Evolutionary conservation across 2,329 filamentous ascomycete species (phyloP), one percentile per base, ranked within the genome.

Genomic region (Fusarium guadeloupense): DNA sequence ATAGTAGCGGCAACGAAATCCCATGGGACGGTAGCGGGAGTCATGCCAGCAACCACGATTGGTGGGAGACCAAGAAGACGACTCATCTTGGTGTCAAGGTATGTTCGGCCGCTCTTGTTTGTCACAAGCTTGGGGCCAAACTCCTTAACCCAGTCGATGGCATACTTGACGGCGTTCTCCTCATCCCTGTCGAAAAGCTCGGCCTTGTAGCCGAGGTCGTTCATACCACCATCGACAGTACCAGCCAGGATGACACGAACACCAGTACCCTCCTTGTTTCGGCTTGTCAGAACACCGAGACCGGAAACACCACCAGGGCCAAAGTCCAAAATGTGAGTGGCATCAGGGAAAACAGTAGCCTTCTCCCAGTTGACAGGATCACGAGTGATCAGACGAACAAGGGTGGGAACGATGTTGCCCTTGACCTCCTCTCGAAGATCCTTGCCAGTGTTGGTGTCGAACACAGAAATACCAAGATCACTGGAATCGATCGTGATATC

Each of bases 221-320:
- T 83, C 56, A 96, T 90, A 17, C 93, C 93, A 45, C 94, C 94
- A 70, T 94, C 91, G 70, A 99, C 90, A n/a, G 92, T 86, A 62
- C 96, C 95, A 37, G 93, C 95, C 54, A 99, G 85, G 66, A 99
- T 97, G 65, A 99, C 93, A 59, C 94, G 92, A 30, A 99, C 95
- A 71, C 95, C 95, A 54, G 93, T 98, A 62, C 95, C 95, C 76
- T 99, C 96, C 82, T 99, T 99, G 85, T 98, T 99, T 70, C 95
- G 92, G 83, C 96, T 98, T 54, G 95, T 99, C 63, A 99, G 82
- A 39, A 96, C 91, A 72, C 95, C 96, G 19, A 99, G 88, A 64
- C 96, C 96, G 20, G 95, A 99, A 64, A 98, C 95, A 61, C 95
- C 96, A 71, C 95, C 95, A 19, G 95, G 95, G 40, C 96, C 95